phyloP scores from a whole-genome alignment of 2,329 filamentous ascomycete species.

The Monosporascus sp. region DNA sequence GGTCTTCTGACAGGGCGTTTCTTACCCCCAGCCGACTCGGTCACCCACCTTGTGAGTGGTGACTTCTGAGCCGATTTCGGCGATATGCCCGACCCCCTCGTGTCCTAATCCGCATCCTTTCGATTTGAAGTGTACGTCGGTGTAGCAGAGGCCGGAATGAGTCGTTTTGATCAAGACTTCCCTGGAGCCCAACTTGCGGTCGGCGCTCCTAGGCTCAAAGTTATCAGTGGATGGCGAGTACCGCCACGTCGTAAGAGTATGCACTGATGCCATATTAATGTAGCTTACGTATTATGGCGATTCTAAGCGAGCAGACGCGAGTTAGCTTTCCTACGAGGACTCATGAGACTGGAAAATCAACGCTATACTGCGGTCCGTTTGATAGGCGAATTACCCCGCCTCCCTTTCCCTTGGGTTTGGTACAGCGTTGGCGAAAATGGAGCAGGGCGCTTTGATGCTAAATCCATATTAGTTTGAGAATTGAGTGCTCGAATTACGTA shows the following conservation, averaged over 20 bases:
- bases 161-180: constrained; percentile 53
- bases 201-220: neutral
- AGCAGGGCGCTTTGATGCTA: too few relatives aligned
- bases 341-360: too few relatives aligned
- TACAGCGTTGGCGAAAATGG: too few relatives aligned
- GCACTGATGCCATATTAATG: neutral
- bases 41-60: constrained; percentile 25
- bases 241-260: constrained; percentile 2
- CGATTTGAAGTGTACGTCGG: constrained; percentile 34
- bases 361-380: too few relatives aligned
- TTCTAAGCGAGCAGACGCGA: too few relatives aligned
- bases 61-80: constrained; percentile 25
- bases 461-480: too few relatives aligned
- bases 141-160: constrained; percentile 57
- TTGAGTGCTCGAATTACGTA: too few relatives aligned
- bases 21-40: constrained; percentile 31
- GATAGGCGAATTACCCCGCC: too few relatives aligned
- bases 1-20: neutral
- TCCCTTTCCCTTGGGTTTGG: too few relatives aligned
- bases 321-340: too few relatives aligned
- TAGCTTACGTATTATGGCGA: too few relatives aligned
- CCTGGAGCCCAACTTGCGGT: neutral
- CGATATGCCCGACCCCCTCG: constrained; percentile 32
- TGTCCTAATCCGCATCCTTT: constrained; percentile 28
- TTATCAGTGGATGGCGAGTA: neutral